phyloP scores from a whole-genome alignment of 78 protist species.

The Tieghemostelium lacteum region DNA sequence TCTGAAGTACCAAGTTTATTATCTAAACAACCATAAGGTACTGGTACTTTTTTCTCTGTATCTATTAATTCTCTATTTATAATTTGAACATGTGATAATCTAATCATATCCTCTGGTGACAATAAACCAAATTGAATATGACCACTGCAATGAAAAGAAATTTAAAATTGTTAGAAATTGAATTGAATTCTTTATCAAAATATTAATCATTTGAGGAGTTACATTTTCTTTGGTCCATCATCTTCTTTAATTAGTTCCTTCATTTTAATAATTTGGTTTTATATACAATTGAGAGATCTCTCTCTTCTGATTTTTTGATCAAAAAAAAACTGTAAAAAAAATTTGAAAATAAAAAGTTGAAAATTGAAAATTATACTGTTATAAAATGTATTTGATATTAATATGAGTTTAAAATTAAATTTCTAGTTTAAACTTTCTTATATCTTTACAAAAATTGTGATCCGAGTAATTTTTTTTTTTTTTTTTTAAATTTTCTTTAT shows the following conservation, averaged over 20 bases:
- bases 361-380: too few species aligned
- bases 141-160: constrained; percentile 23
- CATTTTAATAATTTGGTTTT: constrained; percentile 9
- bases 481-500: neutral
- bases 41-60: constrained; percentile 47
- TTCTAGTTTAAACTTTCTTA: neutral
- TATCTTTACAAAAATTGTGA: neutral
- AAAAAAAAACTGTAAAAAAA: too few species aligned
- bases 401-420: too few species aligned
- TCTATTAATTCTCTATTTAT: constrained; percentile 43
- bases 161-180: neutral
- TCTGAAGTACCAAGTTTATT: constrained; percentile 64
- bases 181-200: neutral
- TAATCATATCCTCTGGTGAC: constrained; percentile 72
- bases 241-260: constrained; percentile 57
- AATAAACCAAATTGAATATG: constrained; percentile 80
- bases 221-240: constrained; percentile 80
- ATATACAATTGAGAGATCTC: too few species aligned
- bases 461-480: neutral
- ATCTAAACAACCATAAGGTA: constrained; percentile 70
- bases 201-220: neutral
- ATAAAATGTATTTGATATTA: too few species aligned
- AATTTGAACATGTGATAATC: constrained; percentile 68
- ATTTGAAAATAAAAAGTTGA: too few species aligned
- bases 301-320: too few species aligned